Base-by-base conservation (phyloP, 768 basidiomycete genomes). In the Phylloporus sp. region DNA sequence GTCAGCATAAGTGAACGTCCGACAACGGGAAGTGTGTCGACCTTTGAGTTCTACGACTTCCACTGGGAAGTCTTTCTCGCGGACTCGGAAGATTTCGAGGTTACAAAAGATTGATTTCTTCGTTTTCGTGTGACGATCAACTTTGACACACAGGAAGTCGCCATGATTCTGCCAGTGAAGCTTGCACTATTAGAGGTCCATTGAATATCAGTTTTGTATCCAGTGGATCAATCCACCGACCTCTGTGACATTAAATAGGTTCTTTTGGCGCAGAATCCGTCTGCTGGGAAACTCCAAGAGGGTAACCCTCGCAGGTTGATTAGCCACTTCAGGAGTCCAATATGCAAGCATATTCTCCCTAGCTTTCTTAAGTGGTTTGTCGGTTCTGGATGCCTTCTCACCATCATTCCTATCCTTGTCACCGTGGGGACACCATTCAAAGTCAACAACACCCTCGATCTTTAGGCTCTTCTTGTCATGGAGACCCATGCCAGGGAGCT, bases 71-170 rank as follows among this genome's bases (percentile, higher is more conserved):
- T 97, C 90, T 67, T 97, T 98, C 71, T 99, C 96, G 44, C 95
- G 83, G 45, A 97, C 82, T 43, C 94, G 82, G 78, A 98, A 98
- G 47, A 99, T 87, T 72, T 99, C 96, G 50, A 99, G 76, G 67
- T 97, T 99, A 69, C 94, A 95, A 73, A 92, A 97, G 24, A 89
- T 91, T 5, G 93, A 93, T 71, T 98, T 98, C 71, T 95, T 96
- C 5, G 95, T 95, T 72, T 98, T 98, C 21, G 93, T 94, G 66
- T 96, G 93, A 40, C 95, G 86, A 71, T 98, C 96, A 45, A 99
- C 96, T 71, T 96, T 97, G 67, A 98, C 95, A 61, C 96, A 98
- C 14, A 99, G 80, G 73, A 90, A 98, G 67, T 98, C 93, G 28
- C 95, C 96, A 64, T 93, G 89, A 60, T 93, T 95, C 72, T 99